phyloP scores from a whole-genome alignment of 192 early-diverging fungal genomes.

The Gaertneriomyces sp. region DNA sequence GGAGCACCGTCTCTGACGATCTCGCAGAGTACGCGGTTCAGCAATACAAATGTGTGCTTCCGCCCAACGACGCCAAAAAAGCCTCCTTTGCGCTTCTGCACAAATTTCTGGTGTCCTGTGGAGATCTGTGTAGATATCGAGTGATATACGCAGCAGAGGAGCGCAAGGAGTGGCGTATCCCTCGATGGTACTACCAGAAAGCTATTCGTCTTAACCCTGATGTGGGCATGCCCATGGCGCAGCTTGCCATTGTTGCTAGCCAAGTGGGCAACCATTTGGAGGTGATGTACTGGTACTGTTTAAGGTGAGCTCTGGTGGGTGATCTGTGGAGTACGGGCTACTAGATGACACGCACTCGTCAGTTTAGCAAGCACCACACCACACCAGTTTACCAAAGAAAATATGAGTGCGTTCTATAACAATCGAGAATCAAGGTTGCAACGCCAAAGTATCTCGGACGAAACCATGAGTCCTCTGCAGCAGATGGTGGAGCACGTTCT shows the following conservation, averaged over 20 bases:
- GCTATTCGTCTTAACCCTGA: constrained; percentile 23
- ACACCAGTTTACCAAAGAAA: constrained; percentile 32
- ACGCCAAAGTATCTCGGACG: no score
- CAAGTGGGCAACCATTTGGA: constrained; percentile 27
- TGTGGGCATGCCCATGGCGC: constrained; percentile 28
- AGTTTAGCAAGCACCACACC: constrained; percentile 32
- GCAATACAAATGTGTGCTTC: neutral
- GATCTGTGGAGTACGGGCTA: neutral
- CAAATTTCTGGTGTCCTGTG: constrained; percentile 30
- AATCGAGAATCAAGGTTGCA: neutral
- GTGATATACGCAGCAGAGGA: neutral
- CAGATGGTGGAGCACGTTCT: constrained; percentile 1
- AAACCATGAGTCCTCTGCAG: neutral
- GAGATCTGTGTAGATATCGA: constrained; percentile 39
- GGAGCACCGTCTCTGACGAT: constrained; percentile 1
- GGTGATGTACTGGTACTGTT: constrained; percentile 41
- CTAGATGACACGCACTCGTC: neutral
- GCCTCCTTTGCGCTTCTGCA: constrained; percentile 7
- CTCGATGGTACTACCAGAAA: constrained; percentile 15
- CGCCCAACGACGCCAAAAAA: neutral
- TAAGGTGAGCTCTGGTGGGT: constrained; percentile 25
- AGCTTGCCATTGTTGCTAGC: constrained; percentile 41
- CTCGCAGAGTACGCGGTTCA: neutral
- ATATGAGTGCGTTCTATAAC: constrained; percentile 31
- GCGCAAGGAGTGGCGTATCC: constrained; percentile 4